These are phyloP conservation scores for Starmerella geochares DNA, from an alignment of 805 yeast genomes.

Conservation along the genomic window DNA sequence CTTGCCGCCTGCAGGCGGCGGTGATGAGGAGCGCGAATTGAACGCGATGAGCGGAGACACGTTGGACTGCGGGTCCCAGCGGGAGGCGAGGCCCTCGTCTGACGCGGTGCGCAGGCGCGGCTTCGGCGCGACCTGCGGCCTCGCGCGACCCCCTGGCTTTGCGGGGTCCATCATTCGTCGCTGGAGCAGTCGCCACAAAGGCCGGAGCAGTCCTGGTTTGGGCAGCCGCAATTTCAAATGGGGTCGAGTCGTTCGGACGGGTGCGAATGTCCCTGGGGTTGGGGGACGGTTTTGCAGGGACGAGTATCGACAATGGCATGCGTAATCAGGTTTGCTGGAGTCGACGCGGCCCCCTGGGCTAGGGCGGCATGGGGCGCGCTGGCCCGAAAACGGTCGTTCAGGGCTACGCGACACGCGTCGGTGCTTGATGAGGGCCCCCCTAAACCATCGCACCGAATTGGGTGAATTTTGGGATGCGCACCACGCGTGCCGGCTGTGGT, in stretches of 20 bases:
- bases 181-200: slow-evolving; percentile 18
- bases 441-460: no score
- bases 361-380: background rate
- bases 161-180: slow-evolving; percentile 15
- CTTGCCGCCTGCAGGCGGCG: background rate
- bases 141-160: slow-evolving; percentile 5
- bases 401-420: no score
- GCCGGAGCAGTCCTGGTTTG: slow-evolving; percentile 7
- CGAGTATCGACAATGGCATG: slow-evolving; percentile 1
- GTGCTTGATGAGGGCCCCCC: no score
- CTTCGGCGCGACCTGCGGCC: slow-evolving; percentile 6
- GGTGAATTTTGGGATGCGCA: no score
- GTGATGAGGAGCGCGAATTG: background rate
- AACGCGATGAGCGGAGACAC: background rate
- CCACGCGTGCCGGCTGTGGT: no score
- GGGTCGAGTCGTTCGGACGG: background rate
- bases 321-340: slow-evolving; percentile 3
- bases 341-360: slow-evolving; percentile 1
- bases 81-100: background rate
- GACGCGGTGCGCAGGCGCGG: slow-evolving; percentile 6
- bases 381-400: no score
- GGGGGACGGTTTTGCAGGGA: background rate
- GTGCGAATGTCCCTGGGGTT: background rate
- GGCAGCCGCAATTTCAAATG: slow-evolving; percentile 11
- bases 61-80: slow-evolving; percentile 3